Percentiles rank a stretch among this genome's conserved stretches.
phyloP scores from a whole-genome alignment of 2,329 filamentous ascomycete species.

The Trematosphaeria pertusa region DNA sequence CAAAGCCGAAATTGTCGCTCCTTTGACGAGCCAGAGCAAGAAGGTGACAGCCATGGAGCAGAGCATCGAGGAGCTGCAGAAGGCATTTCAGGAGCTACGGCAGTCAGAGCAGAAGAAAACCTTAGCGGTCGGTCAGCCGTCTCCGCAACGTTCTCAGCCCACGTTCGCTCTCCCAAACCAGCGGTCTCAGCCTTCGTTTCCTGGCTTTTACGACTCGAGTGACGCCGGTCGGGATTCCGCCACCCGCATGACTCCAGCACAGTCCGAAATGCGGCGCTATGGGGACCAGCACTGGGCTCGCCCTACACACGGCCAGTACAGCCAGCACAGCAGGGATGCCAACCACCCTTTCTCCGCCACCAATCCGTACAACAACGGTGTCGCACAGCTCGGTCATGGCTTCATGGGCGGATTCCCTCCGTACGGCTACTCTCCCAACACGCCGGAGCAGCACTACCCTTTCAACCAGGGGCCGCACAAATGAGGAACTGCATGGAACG shows the following conservation, averaged over 20 bases:
- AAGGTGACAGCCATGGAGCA: conserved; percentile 31
- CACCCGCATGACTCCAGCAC: conserved; percentile 12
- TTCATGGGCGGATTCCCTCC: conserved; percentile 27
- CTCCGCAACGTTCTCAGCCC: too few species aligned
- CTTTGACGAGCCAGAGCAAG: conserved; percentile 31
- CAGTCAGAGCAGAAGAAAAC: conserved; percentile 27
- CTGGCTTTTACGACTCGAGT: conserved; percentile 20
- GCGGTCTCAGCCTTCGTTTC: conserved; percentile 34
- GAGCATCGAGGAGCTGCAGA: conserved; percentile 35
- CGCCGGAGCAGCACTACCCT: conserved; percentile 26
- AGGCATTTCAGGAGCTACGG: conserved; percentile 31
- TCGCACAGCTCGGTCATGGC: conserved; percentile 22
- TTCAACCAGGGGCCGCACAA: conserved; percentile 24
- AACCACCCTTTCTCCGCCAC: conserved; percentile 22
- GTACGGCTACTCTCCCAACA: conserved; percentile 19
- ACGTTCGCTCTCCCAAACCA: too few species aligned
- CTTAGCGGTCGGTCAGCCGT: conserved; percentile 15
- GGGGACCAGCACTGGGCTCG: conserved; percentile 20
- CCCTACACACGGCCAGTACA: conserved; percentile 15
- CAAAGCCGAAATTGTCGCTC: conserved; percentile 32
- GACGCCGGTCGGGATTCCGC: conserved; percentile 20
- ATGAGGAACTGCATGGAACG: too few species aligned
- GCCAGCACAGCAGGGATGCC: conserved; percentile 32
- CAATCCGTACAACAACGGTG: conserved; percentile 30
- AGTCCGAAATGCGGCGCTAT: background rate